Conservation (phyloP, 2,329 filamentous ascomycete genomes). For the Nothophoma quercina region DNA sequence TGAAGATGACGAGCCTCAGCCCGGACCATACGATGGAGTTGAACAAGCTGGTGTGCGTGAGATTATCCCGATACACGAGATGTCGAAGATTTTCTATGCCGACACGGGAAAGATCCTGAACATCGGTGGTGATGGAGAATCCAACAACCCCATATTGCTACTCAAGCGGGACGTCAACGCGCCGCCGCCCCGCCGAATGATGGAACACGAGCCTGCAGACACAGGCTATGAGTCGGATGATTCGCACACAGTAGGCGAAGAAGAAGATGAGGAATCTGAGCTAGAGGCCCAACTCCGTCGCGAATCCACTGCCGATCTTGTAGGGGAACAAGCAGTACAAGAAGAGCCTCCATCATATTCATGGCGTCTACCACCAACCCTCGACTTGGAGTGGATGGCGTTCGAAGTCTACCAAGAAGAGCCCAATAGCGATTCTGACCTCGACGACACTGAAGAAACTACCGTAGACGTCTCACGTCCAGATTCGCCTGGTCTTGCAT, state of each 20-base stretch:
- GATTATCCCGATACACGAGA: conserved; percentile 72
- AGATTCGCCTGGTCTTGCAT: conserved; percentile 52
- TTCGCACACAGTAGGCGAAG: conserved; percentile 46
- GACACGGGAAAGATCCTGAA: conserved; percentile 90
- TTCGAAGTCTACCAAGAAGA: conserved; percentile 81
- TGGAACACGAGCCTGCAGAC: conserved; percentile 42
- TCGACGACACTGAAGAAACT: conserved; percentile 47
- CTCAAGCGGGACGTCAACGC: conserved; percentile 75
- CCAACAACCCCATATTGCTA: conserved; percentile 76
- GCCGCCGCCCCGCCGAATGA: conserved; percentile 66
- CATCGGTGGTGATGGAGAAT: conserved; percentile 72
- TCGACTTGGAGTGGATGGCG: conserved; percentile 91
- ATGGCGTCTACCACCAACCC: conserved; percentile 73
- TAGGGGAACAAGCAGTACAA: conserved; percentile 14
- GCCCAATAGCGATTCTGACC: conserved; percentile 64
- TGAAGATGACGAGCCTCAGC: conserved; percentile 65
- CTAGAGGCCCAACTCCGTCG: conserved; percentile 55
- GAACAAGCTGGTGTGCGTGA: conserved; percentile 70
- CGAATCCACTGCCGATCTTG: conserved; percentile 46
- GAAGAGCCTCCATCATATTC: conserved; percentile 41
- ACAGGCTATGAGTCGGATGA: conserved; percentile 48
- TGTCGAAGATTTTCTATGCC: conserved; percentile 93
- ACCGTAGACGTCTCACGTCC: conserved; percentile 33
- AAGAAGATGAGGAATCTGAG: conserved; percentile 53
- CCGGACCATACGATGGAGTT: conserved; percentile 68